phyloP scores from a whole-genome alignment of 768 basidiomycete species.

The Termitomyces sp. region DNA sequence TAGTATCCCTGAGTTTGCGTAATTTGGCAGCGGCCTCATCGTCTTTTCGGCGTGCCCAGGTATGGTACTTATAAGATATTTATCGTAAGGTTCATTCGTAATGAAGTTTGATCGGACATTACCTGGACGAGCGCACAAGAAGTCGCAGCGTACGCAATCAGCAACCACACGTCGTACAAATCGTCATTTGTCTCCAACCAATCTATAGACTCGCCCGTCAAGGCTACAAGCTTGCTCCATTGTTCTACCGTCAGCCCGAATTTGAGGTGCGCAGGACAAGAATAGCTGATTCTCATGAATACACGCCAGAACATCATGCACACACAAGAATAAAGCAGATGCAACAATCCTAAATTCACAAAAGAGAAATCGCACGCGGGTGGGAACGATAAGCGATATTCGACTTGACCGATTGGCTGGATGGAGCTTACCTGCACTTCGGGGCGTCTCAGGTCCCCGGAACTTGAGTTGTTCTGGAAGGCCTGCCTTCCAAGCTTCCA shows the following conservation, averaged over 20 bases:
- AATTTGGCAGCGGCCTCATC: conserved; percentile 67
- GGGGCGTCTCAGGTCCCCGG: conserved; percentile 60
- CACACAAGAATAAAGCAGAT: conserved; percentile 83
- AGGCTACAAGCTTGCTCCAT: conserved; percentile 67
- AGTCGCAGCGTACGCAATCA: conserved; percentile 84
- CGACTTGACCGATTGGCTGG: not conserved
- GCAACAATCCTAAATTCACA: conserved; percentile 61
- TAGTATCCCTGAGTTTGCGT: conserved; percentile 76
- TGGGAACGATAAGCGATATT: not conserved
- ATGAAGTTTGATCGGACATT: conserved; percentile 13
- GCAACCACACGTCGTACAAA: conserved; percentile 81
- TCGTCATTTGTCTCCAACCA: conserved; percentile 83
- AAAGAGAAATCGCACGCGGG: not conserved
- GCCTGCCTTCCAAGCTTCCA: conserved; percentile 71
- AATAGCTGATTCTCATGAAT: conserved; percentile 96
- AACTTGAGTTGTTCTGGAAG: conserved; percentile 79
- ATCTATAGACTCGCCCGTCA: conserved; percentile 79
- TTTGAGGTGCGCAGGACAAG: conserved; percentile 84
- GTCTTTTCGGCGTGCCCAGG: conserved; percentile 83
- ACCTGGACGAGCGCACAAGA: conserved; percentile 91
- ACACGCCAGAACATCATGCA: conserved; percentile 98
- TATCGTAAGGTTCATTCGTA: conserved; percentile 3
- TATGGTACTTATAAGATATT: conserved; percentile 74
- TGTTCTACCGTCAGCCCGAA: conserved; percentile 76
- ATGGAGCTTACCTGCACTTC: conserved; percentile 52